phyloP scores from a whole-genome alignment of 495 filamentous ascomycete species.

The Acidiella bohemica region DNA sequence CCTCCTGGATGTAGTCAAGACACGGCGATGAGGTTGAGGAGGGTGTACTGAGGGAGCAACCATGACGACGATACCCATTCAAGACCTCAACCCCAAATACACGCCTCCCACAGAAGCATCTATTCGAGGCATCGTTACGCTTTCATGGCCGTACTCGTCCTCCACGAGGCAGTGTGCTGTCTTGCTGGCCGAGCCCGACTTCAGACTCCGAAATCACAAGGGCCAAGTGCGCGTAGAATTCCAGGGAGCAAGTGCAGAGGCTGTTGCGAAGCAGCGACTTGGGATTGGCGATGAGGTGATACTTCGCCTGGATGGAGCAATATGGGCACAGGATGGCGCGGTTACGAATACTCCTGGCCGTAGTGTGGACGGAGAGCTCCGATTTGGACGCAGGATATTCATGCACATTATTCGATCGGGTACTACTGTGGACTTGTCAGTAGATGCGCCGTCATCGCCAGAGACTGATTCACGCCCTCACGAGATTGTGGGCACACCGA shows the following conservation, averaged over 20 bases:
- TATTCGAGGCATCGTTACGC: slow-evolving; percentile 59
- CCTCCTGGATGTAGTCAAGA: too few relatives aligned
- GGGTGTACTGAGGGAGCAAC: too few relatives aligned
- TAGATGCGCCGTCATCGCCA: slow-evolving; percentile 6
- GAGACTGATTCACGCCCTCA: background rate
- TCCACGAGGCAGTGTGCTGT: slow-evolving; percentile 58
- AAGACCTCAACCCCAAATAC: slow-evolving; percentile 48
- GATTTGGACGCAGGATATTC: slow-evolving; percentile 42
- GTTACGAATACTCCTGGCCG: slow-evolving; percentile 46
- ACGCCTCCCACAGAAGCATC: slow-evolving; percentile 20
- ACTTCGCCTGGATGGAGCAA: slow-evolving; percentile 52
- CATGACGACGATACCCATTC: slow-evolving; percentile 45
- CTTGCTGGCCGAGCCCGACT: slow-evolving; percentile 72
- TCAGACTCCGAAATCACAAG: slow-evolving; percentile 59
- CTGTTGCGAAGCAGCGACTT: slow-evolving; percentile 49
- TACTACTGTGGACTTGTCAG: slow-evolving; percentile 1
- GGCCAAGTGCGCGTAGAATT: slow-evolving; percentile 81
- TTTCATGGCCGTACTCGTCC: slow-evolving; percentile 85
- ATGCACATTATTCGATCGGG: slow-evolving; percentile 40
- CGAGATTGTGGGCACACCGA: slow-evolving; percentile 6
- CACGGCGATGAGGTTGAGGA: too few relatives aligned
- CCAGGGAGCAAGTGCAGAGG: slow-evolving; percentile 53
- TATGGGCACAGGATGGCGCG: slow-evolving; percentile 39
- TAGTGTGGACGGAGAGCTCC: slow-evolving; percentile 61
- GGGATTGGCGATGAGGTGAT: slow-evolving; percentile 65